Conservation (phyloP, 305 asterid genomes). For the Fraxinus sp. region DNA sequence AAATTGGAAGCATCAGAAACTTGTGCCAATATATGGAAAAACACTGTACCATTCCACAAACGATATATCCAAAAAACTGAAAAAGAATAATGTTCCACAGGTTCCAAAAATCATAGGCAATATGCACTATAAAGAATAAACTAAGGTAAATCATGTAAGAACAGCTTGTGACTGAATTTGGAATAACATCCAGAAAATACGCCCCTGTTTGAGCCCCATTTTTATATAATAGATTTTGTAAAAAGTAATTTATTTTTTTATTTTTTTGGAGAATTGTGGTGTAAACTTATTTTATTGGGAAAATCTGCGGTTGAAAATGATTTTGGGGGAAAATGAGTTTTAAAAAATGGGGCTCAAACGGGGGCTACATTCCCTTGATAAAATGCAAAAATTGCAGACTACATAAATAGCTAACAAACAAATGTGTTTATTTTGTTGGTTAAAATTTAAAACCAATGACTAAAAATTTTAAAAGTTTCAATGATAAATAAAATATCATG, state of each 20-base stretch:
- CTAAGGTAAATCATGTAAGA: neutral
- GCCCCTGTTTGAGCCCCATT: neutral
- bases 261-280: no score
- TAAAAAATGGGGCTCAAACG: neutral
- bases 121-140: neutral
- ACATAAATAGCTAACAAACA: neutral
- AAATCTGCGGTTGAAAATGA: neutral
- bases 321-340: neutral
- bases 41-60: conserved; percentile 11
- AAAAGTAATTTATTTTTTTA: neutral
- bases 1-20: conserved; percentile 41
- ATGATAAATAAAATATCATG: neutral
- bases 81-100: neutral
- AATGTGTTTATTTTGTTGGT: neutral
- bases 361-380: neutral
- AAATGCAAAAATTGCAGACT: neutral
- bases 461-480: neutral
- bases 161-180: neutral
- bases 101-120: neutral
- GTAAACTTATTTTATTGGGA: neutral
- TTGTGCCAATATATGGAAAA: conserved; percentile 19
- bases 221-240: neutral
- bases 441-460: neutral
- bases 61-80: neutral
- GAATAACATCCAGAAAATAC: neutral